These are phyloP conservation scores for Venturia carpophila DNA, from an alignment of 2,329 filamentous ascomycete species.

Conservation along the genomic window DNA sequence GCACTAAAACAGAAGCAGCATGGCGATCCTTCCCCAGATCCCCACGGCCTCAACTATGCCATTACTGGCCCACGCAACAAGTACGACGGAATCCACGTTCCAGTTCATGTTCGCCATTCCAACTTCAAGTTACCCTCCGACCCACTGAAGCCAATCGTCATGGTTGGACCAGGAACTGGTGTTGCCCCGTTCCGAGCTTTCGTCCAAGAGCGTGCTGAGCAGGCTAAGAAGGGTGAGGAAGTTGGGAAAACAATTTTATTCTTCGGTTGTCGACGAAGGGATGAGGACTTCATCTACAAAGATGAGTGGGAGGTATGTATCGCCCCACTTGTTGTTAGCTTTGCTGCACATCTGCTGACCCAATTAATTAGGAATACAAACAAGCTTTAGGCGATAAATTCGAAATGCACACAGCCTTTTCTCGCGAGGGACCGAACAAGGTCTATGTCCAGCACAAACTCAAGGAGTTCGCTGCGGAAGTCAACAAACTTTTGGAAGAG, in stretches of 20 bases:
- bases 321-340: neutral
- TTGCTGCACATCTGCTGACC: conserved; percentile 22
- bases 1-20: conserved; percentile 97
- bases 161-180: conserved; percentile 93
- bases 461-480: conserved; percentile 70
- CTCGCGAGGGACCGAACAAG: conserved; percentile 77
- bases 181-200: conserved; percentile 95
- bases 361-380: conserved; percentile 62
- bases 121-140: conserved; percentile 99
- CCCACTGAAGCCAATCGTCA: conserved; percentile 85
- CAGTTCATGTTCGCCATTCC: conserved; percentile 92
- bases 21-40: conserved; percentile 70
- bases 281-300: conserved; percentile 89
- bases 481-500: conserved; percentile 81
- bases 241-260: conserved; percentile 87
- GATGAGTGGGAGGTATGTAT: conserved; percentile 81
- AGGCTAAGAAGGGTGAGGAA: conserved; percentile 68
- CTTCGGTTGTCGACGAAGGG: conserved; percentile 81
- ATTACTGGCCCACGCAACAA: conserved; percentile 89
- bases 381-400: conserved; percentile 79
- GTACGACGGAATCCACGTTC: conserved; percentile 91
- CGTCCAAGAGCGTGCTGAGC: conserved; percentile 83
- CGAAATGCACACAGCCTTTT: conserved; percentile 88
- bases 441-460: conserved; percentile 95
- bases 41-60: conserved; percentile 77